Evolutionary conservation across 2,329 filamentous ascomycete genomes (phyloP).

Genomic region (Allantophomopsis lycopodina): DNA sequence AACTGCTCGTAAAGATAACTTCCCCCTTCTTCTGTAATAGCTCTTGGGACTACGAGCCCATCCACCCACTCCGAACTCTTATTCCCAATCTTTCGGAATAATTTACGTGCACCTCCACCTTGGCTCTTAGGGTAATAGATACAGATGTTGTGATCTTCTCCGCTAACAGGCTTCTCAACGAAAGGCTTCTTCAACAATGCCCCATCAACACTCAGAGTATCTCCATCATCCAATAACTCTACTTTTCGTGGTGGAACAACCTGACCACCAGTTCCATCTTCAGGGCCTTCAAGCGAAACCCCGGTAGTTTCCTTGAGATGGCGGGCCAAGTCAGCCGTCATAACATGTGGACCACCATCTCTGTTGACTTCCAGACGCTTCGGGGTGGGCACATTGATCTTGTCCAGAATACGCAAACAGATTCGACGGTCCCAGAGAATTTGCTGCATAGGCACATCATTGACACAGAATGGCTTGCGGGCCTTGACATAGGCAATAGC

Average conservation of each 20-base stretch:
- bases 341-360: conserved; percentile 72
- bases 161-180: conserved; percentile 96
- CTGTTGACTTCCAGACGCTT: conserved; percentile 81
- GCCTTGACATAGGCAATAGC: conserved; percentile 91
- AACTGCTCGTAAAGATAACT: conserved; percentile 98
- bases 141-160: conserved; percentile 96
- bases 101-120: conserved; percentile 76
- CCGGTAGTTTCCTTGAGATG: conserved; percentile 72
- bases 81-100: conserved; percentile 97
- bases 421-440: conserved; percentile 90
- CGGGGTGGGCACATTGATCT: conserved; percentile 80
- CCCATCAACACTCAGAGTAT: conserved; percentile 81
- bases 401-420: conserved; percentile 77
- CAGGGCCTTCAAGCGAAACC: conserved; percentile 56
- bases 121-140: conserved; percentile 88
- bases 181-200: conserved; percentile 77
- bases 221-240: conserved; percentile 78
- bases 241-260: conserved; percentile 46
- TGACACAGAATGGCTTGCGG: conserved; percentile 92
- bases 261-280: conserved; percentile 47
- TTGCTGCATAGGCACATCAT: conserved; percentile 95
- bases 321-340: conserved; percentile 67
- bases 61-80: conserved; percentile 94
- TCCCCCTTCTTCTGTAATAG: conserved; percentile 63
- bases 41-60: conserved; percentile 61